Conservation (phyloP, 148 eudicot genomes). For the Cornus kousa region DNA sequence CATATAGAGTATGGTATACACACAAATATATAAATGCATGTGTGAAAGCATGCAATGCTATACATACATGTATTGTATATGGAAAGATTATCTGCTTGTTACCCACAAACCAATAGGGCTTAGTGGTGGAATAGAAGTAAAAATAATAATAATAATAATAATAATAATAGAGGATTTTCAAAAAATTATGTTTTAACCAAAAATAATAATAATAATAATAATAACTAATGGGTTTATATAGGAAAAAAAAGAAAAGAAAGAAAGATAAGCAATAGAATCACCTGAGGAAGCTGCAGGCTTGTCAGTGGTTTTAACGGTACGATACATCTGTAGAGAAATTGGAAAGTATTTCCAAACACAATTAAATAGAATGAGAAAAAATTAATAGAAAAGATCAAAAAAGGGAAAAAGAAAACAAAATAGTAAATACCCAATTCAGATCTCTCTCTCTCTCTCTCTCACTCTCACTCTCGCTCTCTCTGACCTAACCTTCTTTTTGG, state of each 20-base stretch:
- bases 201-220: background rate
- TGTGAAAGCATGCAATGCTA: background rate
- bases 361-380: background rate
- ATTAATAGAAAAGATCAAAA: background rate
- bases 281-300: conserved; percentile 63
- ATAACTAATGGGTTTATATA: background rate
- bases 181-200: background rate
- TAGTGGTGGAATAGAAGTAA: background rate
- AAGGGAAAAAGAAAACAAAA: background rate
- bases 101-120: background rate
- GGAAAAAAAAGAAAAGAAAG: background rate
- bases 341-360: conserved; percentile 3
- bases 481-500: background rate
- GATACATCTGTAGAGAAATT: conserved; percentile 44
- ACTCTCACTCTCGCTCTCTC: background rate
- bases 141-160: too few species aligned
- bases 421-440: background rate
- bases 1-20: background rate
- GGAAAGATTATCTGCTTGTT: background rate
- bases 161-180: background rate
- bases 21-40: background rate
- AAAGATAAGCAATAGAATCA: conserved; percentile 15
- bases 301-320: conserved; percentile 61
- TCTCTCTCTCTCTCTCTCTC: conserved; percentile 9
- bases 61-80: background rate